Conservation (phyloP, 345 rosid species). For the Geranium brycei region DNA sequence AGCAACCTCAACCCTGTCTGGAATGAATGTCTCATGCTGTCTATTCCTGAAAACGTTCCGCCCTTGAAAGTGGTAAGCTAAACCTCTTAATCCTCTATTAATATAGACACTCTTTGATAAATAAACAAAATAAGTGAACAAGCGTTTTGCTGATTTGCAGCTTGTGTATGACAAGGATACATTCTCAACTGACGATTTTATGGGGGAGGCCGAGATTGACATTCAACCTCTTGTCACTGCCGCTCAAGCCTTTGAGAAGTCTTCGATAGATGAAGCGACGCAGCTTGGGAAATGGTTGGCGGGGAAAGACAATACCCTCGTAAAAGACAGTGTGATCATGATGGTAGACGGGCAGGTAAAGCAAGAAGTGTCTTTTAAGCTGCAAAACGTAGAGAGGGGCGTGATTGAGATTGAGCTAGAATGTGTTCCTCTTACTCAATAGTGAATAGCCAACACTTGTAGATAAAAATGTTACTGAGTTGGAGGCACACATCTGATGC, state of each 20-base stretch:
- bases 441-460: background rate
- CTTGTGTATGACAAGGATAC: constrained; percentile 83
- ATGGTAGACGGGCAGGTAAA: constrained; percentile 64
- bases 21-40: constrained; percentile 90
- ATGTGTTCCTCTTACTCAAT: constrained; percentile 87
- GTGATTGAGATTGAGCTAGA: constrained; percentile 79
- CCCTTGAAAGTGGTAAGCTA: constrained; percentile 73
- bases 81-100: background rate
- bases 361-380: constrained; percentile 63
- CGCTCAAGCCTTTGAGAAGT: constrained; percentile 65
- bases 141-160: constrained; percentile 24
- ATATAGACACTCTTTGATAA: background rate
- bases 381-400: constrained; percentile 85
- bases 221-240: constrained; percentile 74
- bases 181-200: constrained; percentile 75
- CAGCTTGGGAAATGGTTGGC: constrained; percentile 74
- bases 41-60: constrained; percentile 84
- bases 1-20: constrained; percentile 94
- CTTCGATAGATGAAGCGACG: constrained; percentile 38
- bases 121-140: background rate
- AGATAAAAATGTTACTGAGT: too few species aligned
- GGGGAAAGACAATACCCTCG: constrained; percentile 53
- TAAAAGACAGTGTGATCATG: constrained; percentile 59
- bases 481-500: too few species aligned
- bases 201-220: constrained; percentile 99